phyloP scores from a whole-genome alignment of 2,329 filamentous ascomycete genomes.

The Botrytis hyacinthi region DNA sequence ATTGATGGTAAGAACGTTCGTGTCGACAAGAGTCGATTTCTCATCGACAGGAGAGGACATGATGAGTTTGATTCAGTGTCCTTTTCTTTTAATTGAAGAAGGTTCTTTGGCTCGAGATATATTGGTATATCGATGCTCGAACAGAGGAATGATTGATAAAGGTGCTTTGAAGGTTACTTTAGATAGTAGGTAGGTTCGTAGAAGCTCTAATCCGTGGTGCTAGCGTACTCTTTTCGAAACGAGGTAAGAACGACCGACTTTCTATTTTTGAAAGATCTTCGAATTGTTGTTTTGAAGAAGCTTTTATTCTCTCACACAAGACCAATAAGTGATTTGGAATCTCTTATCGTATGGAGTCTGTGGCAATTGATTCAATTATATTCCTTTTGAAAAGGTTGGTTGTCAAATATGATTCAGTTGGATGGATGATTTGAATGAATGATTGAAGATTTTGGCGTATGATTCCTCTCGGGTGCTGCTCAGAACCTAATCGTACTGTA shows the following conservation, averaged over 20 bases:
- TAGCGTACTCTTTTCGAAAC: conserved; percentile 7
- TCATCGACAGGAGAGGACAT: conserved; percentile 24
- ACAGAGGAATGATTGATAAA: background rate
- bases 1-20: conserved; percentile 27
- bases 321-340: background rate
- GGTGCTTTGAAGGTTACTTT: background rate
- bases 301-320: background rate
- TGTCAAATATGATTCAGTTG: background rate
- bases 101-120: background rate
- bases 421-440: conserved; percentile 6
- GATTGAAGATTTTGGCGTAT: background rate
- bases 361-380: background rate
- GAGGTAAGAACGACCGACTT: conserved; percentile 7
- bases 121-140: background rate
- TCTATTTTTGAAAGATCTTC: background rate
- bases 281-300: conserved; percentile 3
- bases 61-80: background rate
- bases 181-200: background rate
- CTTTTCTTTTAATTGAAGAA: background rate
- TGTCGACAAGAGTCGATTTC: conserved; percentile 18
- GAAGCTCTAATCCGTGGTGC: background rate
- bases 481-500: background rate
- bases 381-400: background rate
- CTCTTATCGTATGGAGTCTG: background rate
- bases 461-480: conserved; percentile 8